phyloP scores from a whole-genome alignment of 2,329 filamentous ascomycete species.

The Rhynchosporium graminicola region DNA sequence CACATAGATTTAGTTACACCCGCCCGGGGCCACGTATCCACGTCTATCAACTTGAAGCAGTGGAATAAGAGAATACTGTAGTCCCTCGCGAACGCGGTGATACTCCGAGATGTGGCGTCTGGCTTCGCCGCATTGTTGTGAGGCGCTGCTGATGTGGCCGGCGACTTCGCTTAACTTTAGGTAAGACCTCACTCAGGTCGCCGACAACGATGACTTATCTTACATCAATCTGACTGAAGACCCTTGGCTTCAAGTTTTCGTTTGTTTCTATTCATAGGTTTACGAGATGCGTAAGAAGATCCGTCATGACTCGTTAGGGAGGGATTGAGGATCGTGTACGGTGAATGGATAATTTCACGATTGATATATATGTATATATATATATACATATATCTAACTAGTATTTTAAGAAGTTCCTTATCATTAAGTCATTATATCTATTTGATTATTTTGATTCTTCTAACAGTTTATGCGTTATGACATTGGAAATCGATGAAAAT shows the following conservation, averaged over 20 bases:
- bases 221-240: not conserved
- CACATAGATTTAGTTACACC: conserved; percentile 1
- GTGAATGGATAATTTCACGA: no score
- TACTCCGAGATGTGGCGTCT: not conserved
- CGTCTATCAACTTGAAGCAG: conserved; percentile 3
- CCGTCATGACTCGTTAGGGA: no score
- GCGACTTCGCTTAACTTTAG: conserved; percentile 9
- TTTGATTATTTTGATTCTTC: no score
- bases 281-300: no score
- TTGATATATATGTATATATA: no score
- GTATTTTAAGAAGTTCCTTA: no score
- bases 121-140: conserved; percentile 1
- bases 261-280: no score
- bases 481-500: no score
- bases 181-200: not conserved
- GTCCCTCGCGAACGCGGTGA: not conserved
- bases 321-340: no score
- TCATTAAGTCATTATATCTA: no score
- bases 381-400: no score
- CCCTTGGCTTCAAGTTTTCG: not conserved
- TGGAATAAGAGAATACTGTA: not conserved
- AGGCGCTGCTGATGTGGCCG: conserved; percentile 13
- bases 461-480: no score
- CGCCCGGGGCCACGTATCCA: conserved; percentile 1
- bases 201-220: not conserved